phyloP scores from a whole-genome alignment of 148 eudicot species.

The Chenopodium formosanum region DNA sequence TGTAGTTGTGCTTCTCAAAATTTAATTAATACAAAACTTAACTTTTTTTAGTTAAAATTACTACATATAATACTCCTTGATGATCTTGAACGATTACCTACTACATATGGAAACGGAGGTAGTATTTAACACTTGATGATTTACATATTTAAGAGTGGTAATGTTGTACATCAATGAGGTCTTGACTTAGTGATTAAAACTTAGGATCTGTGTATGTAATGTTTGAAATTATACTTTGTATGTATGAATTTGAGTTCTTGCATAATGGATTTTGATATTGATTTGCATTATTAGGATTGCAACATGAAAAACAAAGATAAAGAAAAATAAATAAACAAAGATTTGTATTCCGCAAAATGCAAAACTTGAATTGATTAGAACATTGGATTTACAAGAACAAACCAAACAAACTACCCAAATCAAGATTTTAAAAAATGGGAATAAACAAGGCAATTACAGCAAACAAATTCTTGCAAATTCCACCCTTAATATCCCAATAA shows the following conservation, averaged over 20 bases:
- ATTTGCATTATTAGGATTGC: background rate
- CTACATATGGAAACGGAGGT: too few relatives aligned
- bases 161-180: too few relatives aligned
- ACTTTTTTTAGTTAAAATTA: too few relatives aligned
- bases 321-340: background rate
- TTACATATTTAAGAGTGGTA: too few relatives aligned
- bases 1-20: background rate
- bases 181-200: too few relatives aligned
- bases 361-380: background rate
- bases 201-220: too few relatives aligned
- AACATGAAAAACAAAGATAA: background rate
- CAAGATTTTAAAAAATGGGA: background rate
- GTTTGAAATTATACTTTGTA: too few relatives aligned
- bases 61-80: too few relatives aligned
- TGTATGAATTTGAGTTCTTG: too few relatives aligned
- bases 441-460: slow-evolving; percentile 6
- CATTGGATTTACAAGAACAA: slow-evolving; percentile 9
- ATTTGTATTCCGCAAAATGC: background rate
- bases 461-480: slow-evolving; percentile 13
- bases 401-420: background rate
- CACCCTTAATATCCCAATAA: background rate
- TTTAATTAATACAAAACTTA: too few relatives aligned
- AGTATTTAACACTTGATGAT: too few relatives aligned
- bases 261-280: background rate
- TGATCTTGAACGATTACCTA: too few relatives aligned